Conservation (phyloP, 495 filamentous ascomycete species). For the Daldinia loculata region DNA sequence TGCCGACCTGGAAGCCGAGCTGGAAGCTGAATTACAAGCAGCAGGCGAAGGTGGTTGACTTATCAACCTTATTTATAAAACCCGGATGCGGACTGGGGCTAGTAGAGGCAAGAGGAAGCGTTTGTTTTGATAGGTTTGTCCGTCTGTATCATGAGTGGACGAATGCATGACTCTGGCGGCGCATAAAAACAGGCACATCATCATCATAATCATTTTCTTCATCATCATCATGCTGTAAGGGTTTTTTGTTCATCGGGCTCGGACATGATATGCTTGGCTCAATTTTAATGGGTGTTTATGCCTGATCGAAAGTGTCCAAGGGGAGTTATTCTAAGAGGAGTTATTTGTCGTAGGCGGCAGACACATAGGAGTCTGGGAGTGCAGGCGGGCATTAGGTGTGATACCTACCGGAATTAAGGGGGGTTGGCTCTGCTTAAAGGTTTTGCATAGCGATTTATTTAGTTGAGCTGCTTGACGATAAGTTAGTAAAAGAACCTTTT, state of each 20-base stretch:
- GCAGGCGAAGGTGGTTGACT: constrained; percentile 47
- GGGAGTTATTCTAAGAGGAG: neutral
- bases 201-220: neutral
- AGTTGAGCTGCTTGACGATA: constrained; percentile 3
- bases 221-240: neutral
- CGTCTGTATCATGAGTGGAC: constrained; percentile 35
- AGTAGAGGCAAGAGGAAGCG: neutral
- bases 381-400: constrained; percentile 1
- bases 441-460: constrained; percentile 29
- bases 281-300: constrained; percentile 24
- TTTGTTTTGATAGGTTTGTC: neutral
- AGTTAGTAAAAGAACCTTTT: neutral
- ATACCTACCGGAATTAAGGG: constrained; percentile 21
- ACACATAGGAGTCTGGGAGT: neutral
- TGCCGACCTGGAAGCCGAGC: constrained; percentile 71
- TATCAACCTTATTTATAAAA: neutral
- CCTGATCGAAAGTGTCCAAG: neutral
- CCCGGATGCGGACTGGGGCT: neutral
- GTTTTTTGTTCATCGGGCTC: neutral
- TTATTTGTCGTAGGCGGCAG: neutral
- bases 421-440: neutral
- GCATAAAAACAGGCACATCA: constrained; percentile 23
- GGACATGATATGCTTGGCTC: constrained; percentile 13
- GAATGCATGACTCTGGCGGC: constrained; percentile 34
- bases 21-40: constrained; percentile 71